These are phyloP conservation scores for Globisporangium megalacanthum DNA, from an alignment of 352 stramenopile genomes.

Conservation along the genomic window DNA sequence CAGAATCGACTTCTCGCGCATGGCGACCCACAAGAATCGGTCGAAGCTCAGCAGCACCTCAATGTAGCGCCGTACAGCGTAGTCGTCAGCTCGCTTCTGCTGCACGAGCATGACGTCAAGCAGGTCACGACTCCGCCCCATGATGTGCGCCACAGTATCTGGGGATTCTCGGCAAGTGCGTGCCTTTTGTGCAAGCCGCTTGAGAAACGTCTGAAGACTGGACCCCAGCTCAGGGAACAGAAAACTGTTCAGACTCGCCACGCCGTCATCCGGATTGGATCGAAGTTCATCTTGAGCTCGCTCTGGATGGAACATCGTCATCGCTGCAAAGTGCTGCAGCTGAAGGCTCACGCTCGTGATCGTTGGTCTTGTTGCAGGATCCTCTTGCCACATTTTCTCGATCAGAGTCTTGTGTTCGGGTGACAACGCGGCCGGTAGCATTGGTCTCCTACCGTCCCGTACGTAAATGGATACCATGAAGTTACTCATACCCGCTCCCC, in stretches of 20 bases:
- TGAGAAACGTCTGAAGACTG: neutral
- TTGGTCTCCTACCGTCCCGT: neutral
- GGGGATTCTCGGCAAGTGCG: too few relatives aligned
- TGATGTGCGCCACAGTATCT: too few relatives aligned
- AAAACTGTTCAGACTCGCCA: neutral
- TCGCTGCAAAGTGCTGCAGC: neutral
- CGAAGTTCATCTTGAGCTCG: too few relatives aligned
- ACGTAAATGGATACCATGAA: too few relatives aligned
- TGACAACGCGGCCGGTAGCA: neutral
- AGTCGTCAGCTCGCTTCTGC: too few relatives aligned
- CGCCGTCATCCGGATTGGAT: too few relatives aligned
- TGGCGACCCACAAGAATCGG: neutral
- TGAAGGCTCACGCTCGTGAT: neutral
- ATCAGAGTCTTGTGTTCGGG: neutral
- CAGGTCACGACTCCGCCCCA: too few relatives aligned
- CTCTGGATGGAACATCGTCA: neutral
- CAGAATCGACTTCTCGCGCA: neutral
- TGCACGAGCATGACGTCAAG: too few relatives aligned
- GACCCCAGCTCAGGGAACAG: neutral
- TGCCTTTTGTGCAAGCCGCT: neutral
- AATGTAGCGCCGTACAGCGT: neutral
- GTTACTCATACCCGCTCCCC: neutral
- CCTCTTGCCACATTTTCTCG: neutral
- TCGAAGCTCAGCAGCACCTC: neutral
- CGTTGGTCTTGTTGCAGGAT: neutral